A percentile compares a stretch with the other conserved stretches of the same genome.
Conservation (phyloP, 805 yeast species). For the Teunomyces cretensis region DNA sequence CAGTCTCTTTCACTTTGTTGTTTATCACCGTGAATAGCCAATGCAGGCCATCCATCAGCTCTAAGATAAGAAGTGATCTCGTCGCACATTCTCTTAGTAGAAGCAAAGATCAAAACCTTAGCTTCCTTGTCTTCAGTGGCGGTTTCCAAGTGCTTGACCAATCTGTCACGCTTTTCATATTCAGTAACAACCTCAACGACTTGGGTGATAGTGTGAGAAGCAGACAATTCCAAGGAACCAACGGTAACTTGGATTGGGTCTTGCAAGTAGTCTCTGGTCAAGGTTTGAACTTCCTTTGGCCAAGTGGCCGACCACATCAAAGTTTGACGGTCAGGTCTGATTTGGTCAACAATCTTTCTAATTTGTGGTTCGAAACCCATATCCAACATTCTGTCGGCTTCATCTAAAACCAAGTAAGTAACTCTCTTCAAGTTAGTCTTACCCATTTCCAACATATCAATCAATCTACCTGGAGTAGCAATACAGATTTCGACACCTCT, state of each 20-base stretch:
- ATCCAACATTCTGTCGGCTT: slow-evolving; percentile 99
- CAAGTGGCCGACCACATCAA: slow-evolving; percentile 99
- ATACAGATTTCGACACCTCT: slow-evolving; percentile 95
- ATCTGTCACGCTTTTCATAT: slow-evolving; percentile 91
- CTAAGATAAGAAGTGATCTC: slow-evolving; percentile 88
- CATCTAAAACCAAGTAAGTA: slow-evolving; percentile 94
- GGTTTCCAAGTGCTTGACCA: slow-evolving; percentile 75
- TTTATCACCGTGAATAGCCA: slow-evolving; percentile 98
- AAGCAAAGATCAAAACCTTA: slow-evolving; percentile 84
- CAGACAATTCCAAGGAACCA: slow-evolving; percentile 94
- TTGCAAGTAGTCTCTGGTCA: slow-evolving; percentile 86
- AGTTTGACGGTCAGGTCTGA: slow-evolving; percentile 99
- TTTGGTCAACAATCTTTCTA: slow-evolving; percentile 95
- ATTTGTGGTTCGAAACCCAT: slow-evolving; percentile 99
- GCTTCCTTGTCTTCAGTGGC: slow-evolving; percentile 71
- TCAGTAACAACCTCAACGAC: slow-evolving; percentile 87
- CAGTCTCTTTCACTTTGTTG: slow-evolving; percentile 98
- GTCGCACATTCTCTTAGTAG: slow-evolving; percentile 98
- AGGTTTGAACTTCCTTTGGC: slow-evolving; percentile 96
- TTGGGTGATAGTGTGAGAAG: slow-evolving; percentile 95
- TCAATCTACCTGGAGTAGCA: slow-evolving; percentile 98
- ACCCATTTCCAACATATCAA: slow-evolving; percentile 94
- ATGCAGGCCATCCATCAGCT: slow-evolving; percentile 97
- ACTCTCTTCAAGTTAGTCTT: slow-evolving; percentile 95
- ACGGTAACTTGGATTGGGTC: slow-evolving; percentile 96